These are phyloP conservation scores for Ophiostoma piceae DNA, from an alignment of 2,329 filamentous ascomycete species.

Conservation along the genomic window DNA sequence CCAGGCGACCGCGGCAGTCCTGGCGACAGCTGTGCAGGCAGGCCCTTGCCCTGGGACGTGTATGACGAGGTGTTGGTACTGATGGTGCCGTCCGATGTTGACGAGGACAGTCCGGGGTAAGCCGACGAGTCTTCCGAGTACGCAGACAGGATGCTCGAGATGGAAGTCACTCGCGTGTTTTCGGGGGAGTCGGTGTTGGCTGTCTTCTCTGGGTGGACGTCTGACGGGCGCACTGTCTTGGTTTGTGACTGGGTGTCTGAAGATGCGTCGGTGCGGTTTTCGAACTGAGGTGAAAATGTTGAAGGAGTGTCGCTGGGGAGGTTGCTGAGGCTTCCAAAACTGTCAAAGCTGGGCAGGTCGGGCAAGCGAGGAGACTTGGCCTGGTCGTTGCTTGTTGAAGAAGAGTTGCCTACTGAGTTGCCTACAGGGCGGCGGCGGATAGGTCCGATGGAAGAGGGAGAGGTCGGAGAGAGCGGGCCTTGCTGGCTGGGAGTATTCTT, in stretches of 20 bases:
- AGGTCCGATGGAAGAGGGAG: neutral
- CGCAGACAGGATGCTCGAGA: constrained; percentile 52
- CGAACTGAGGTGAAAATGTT: neutral
- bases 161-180: constrained; percentile 34
- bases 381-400: neutral
- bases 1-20: neutral
- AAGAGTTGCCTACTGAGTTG: neutral
- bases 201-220: neutral
- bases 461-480: neutral
- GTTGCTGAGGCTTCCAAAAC: neutral
- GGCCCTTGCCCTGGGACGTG: constrained; percentile 30
- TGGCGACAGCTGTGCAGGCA: constrained; percentile 21
- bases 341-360: constrained; percentile 4
- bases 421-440: constrained; percentile 1
- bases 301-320: neutral
- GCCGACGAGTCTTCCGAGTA: constrained; percentile 39
- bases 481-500: neutral
- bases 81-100: constrained; percentile 37
- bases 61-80: constrained; percentile 36
- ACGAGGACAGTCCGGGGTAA: constrained; percentile 21
- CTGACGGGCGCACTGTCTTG: constrained; percentile 20
- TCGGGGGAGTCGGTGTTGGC: neutral
- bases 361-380: neutral
- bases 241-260: constrained; percentile 27
- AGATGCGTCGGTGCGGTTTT: neutral